Percentiles rank a stretch among this genome's conserved stretches.
These are phyloP conservation scores for Saccharomycopsis amapae DNA, from an alignment of 805 yeast species.

Conservation along the genomic window DNA sequence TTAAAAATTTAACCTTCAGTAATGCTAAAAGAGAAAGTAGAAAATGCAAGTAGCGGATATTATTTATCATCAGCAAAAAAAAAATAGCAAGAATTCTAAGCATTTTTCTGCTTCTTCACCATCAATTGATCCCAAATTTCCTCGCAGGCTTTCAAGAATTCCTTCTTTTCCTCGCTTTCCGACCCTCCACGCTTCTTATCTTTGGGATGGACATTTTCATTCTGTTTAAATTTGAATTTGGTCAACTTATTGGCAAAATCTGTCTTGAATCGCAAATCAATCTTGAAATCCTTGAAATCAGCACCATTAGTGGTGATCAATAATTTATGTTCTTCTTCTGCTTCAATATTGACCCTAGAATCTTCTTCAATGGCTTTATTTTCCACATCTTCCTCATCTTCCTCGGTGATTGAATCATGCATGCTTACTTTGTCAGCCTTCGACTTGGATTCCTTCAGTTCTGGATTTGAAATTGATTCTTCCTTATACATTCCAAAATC, in stretches of 20 bases:
- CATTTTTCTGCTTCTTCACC: not conserved
- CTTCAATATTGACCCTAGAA: constrained; percentile 28
- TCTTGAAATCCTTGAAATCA: constrained; percentile 1
- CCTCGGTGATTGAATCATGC: too few species aligned
- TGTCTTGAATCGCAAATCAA: constrained; percentile 4
- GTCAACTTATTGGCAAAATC: constrained; percentile 16
- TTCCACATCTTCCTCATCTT: constrained; percentile 27
- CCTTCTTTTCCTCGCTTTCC: constrained; percentile 5
- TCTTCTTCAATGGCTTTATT: constrained; percentile 32
- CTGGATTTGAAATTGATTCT: constrained; percentile 4
- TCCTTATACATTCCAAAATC: constrained; percentile 24
- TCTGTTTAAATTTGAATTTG: constrained; percentile 12
- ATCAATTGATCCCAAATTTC: constrained; percentile 11
- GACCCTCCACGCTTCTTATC: not conserved
- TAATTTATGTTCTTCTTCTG: constrained; percentile 2
- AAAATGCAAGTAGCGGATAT: too few species aligned
- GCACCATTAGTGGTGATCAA: not conserved
- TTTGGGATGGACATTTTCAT: not conserved
- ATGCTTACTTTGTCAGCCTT: constrained; percentile 15
- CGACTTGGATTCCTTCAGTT: not conserved
- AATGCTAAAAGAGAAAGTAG: not conserved
- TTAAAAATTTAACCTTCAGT: too few species aligned
- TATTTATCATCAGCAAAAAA: too few species aligned
- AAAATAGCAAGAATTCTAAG: not conserved
- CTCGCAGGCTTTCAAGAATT: constrained; percentile 12